Evolutionary conservation across 2,329 filamentous ascomycete genomes (phyloP).

Genomic region (Xylariaceae sp.): DNA sequence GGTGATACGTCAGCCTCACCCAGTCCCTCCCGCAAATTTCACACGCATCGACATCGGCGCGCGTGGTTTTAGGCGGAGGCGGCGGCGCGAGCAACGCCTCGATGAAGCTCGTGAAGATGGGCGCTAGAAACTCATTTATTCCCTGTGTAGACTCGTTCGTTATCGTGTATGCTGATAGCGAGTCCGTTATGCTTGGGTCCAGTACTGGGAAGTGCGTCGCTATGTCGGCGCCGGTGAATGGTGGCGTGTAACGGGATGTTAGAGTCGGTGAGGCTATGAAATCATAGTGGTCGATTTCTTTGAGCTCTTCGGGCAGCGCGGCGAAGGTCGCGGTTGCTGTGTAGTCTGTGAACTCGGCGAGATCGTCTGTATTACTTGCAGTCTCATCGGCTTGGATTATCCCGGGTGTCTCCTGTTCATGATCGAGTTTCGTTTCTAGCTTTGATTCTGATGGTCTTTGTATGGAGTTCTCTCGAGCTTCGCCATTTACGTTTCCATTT

Average conservation of each 20-base stretch:
- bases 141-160: conserved; percentile 43
- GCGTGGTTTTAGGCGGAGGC: conserved; percentile 57
- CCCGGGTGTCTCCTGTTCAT: no score
- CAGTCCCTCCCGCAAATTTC: conserved; percentile 74
- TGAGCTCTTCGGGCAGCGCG: conserved; percentile 57
- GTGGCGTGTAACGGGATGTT: conserved; percentile 52
- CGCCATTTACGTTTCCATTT: not conserved
- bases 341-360: conserved; percentile 80
- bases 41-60: conserved; percentile 52
- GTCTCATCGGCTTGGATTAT: conserved; percentile 28
- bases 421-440: no score
- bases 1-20: conserved; percentile 77
- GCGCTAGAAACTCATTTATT: conserved; percentile 55
- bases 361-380: conserved; percentile 51
- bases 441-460: no score
- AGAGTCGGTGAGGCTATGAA: conserved; percentile 48
- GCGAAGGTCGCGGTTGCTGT: conserved; percentile 67
- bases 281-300: conserved; percentile 56
- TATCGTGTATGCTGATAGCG: conserved; percentile 63
- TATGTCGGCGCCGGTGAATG: conserved; percentile 49
- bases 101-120: conserved; percentile 62
- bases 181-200: conserved; percentile 60
- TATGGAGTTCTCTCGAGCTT: conserved; percentile 1
- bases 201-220: conserved; percentile 50
- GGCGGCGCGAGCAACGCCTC: conserved; percentile 55